Evolutionary conservation across 2,329 filamentous ascomycete genomes (phyloP).

Genomic region (Dactylonectria macrodidyma): DNA sequence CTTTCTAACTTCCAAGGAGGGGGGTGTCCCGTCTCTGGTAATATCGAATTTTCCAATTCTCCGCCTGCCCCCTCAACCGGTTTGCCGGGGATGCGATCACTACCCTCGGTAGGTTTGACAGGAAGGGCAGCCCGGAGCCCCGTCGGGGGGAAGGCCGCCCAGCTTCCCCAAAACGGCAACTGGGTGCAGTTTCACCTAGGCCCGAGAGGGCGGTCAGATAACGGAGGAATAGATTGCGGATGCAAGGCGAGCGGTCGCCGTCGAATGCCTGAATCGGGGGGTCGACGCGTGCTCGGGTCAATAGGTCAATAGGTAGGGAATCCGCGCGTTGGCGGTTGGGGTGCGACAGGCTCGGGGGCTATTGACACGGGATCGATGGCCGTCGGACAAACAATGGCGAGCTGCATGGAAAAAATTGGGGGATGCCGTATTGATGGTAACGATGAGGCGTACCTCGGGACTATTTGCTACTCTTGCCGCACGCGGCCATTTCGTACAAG

Average conservation of each 20-base stretch:
- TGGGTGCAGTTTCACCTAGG: conserved; percentile 11
- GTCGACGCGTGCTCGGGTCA: background rate
- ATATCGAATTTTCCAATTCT: too few species aligned
- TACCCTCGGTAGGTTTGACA: conserved; percentile 16
- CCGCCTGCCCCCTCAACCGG: background rate
- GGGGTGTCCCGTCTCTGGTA: too few species aligned
- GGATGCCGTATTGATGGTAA: background rate
- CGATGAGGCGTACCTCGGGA: background rate
- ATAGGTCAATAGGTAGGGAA: background rate
- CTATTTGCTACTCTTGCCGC: conserved; percentile 9
- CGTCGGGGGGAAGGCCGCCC: conserved; percentile 6
- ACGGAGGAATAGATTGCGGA: conserved; percentile 18
- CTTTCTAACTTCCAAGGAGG: too few species aligned
- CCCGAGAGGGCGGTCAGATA: conserved; percentile 5
- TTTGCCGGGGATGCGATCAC: too few species aligned
- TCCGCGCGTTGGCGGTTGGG: background rate
- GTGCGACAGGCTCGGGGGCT: conserved; percentile 3
- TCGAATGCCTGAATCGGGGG: background rate
- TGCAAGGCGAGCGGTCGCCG: background rate
- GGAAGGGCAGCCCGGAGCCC: conserved; percentile 18
- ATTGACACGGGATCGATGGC: conserved; percentile 4
- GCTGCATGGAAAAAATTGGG: conserved; percentile 7
- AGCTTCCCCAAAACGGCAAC: conserved; percentile 16
- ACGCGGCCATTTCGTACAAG: conserved; percentile 1
- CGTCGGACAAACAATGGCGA: conserved; percentile 9